phyloP scores from a whole-genome alignment of 2,329 filamentous ascomycete genomes.

The Monosporascus sp. region DNA sequence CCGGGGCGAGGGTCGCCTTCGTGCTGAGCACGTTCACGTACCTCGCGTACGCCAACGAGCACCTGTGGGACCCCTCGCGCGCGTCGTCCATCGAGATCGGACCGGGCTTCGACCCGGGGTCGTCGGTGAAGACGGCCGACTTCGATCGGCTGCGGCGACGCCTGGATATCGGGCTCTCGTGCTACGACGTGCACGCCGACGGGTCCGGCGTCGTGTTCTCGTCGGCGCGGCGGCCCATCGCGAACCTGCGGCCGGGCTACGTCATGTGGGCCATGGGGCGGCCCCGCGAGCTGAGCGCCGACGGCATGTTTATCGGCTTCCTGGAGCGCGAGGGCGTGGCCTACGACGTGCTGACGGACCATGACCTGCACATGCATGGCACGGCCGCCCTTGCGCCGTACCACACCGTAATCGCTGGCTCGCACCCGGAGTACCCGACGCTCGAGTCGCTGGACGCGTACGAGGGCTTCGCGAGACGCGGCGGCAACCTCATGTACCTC shows the following conservation, averaged over 20 bases:
- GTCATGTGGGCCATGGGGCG: constrained; percentile 29
- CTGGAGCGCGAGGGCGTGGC: constrained; percentile 24
- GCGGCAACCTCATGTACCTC: constrained; percentile 31
- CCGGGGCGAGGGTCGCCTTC: constrained; percentile 15
- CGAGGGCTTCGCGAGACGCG: constrained; percentile 19
- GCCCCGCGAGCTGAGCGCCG: constrained; percentile 31
- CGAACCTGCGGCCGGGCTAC: constrained; percentile 32
- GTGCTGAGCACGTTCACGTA: constrained; percentile 13
- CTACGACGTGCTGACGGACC: constrained; percentile 33
- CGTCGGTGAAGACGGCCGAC: background rate
- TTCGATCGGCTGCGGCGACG: constrained; percentile 21
- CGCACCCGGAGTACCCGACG: constrained; percentile 31
- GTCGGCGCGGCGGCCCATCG: constrained; percentile 27
- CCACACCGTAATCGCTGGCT: constrained; percentile 23
- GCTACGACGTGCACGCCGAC: constrained; percentile 33
- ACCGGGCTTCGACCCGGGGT: background rate
- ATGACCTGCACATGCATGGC: constrained; percentile 26
- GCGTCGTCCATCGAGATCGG: constrained; percentile 8
- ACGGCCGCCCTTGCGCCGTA: constrained; percentile 13
- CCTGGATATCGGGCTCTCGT: constrained; percentile 29
- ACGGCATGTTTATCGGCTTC: constrained; percentile 29
- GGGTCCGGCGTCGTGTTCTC: constrained; percentile 29
- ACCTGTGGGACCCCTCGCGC: constrained; percentile 8
- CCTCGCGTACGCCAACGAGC: constrained; percentile 4
- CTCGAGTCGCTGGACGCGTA: constrained; percentile 23